Conservation (phyloP, 805 yeast genomes). For the Pichia paraexigua region DNA sequence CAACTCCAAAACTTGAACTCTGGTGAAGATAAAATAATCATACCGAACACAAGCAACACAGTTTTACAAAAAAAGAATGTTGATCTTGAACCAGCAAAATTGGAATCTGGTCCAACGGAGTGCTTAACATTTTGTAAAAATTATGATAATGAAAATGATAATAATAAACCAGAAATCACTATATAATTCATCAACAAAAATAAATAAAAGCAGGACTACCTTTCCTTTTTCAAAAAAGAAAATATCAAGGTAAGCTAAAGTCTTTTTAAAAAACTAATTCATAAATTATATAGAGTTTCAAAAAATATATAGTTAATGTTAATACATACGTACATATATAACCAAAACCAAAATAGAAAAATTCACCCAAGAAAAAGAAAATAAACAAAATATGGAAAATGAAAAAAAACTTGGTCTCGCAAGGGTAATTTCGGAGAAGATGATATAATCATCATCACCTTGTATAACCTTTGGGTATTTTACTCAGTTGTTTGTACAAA, state of each 20-base stretch:
- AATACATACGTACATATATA: background rate
- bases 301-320: too few relatives aligned
- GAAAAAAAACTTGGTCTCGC: background rate
- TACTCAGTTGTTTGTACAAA: background rate
- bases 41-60: background rate
- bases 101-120: background rate
- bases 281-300: background rate
- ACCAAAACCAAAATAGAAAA: background rate
- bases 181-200: background rate
- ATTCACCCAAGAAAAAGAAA: background rate
- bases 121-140: too few relatives aligned
- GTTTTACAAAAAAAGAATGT: background rate
- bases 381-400: background rate
- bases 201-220: too few relatives aligned
- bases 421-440: background rate
- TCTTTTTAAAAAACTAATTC: background rate
- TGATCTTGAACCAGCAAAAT: background rate
- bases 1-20: background rate
- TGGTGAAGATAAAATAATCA: background rate
- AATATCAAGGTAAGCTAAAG: background rate
- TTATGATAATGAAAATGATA: background rate
- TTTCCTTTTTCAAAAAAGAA: too few relatives aligned
- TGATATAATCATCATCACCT: too few relatives aligned
- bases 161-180: background rate
- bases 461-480: too few relatives aligned